Evolutionary conservation across 2,329 filamentous ascomycete genomes (phyloP), one percentile per base, ranked within the genome.

Genomic region (Alternaria conjuncta): DNA sequence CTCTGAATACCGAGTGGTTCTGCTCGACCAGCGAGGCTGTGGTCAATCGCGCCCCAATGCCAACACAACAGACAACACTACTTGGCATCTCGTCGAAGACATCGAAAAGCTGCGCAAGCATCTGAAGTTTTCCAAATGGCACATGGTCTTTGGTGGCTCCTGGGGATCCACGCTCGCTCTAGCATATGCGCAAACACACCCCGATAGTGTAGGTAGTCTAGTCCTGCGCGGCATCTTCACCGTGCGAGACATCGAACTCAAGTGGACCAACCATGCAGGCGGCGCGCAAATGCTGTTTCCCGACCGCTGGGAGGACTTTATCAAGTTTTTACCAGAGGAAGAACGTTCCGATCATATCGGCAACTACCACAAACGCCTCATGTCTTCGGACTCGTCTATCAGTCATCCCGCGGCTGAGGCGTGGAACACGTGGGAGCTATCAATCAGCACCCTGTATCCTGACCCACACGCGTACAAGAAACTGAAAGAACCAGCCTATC

Each of bases 101-200:
- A 81, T 85, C 64, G 83, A 85, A 63, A 68, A 71, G 1, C 71
- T 85, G 2, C 79, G 84, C 43, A 64, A 75, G 15, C 81, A 84
- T 56, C 74, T 85, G 7, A 57, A 74, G 1, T 80, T 85, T 28
- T 44, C 69, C 8, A 82, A 82, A 69, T 85, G 83, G 84, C 74
- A 76, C 59, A 60, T 80, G 45, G 79, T 85, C 5, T 85, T 84
- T 63, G 84, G 84, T 43, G 82, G 83, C 2, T 84, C 82, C 1
- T 85, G 83, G 83, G 83, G 83, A 32, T 82, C 81, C 4, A 83
- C 82, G 0, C 76, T 85, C 15, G 72, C 82, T 0, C 72, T 85
- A 1, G 75, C 80, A 23, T 85, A 85, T 67, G 73, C 83, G 1
- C 79, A 85, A 65, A 76, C 77, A 1, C 78, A 84, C 36, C 80